Evolutionary conservation across 2,329 filamentous ascomycete genomes (phyloP), one percentile per base, ranked within the genome.

Genomic region (Monosporascus sp.): DNA sequence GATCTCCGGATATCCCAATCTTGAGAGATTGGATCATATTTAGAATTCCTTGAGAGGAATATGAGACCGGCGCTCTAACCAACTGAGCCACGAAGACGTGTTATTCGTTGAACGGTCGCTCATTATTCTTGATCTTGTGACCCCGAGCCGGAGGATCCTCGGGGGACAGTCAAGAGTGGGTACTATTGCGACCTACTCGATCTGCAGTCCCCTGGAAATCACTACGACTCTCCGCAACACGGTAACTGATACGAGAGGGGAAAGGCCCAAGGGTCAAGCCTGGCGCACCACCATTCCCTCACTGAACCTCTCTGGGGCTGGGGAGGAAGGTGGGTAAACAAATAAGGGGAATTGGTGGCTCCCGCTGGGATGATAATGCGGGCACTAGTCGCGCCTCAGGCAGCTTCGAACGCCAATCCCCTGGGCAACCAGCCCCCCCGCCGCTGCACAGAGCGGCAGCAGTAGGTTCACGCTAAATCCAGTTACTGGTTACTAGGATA

Each of bases 41-140:
- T 31, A 31, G 9, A 14, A 34, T 34, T 34, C 31, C 31, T 34
- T 34, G 1, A 1, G 2, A 34, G 31, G 31, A 18, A 18, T 72
- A 71, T 71, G 69, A 72, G 69, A 71, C 70, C 68, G 68, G 71
- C 70, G 69, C 70, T 72, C 68, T 71, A 68, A 66, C 69, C 69
- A 70, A 71, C 70, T 71, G 66, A 71, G 70, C 68, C 69, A 72
- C 65, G 62, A 70, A 72, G 66, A 70, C 69, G 4, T 31, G 27
- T 5, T 3, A 27, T 14, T 31, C 4, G 3, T 31, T 5, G 31
- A 11, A 34, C 11, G 11, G 11, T 34, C 11, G 31, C 1, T 1
- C 11, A 1, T 34, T 34, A 34, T 34, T 14, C 3, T 14, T 2
- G 11, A 34, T 5, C 9, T 14, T 34, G 31, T 34, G 31, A 6